Conservation (phyloP, 2,329 filamentous ascomycete species). For the Fusarium citri region DNA sequence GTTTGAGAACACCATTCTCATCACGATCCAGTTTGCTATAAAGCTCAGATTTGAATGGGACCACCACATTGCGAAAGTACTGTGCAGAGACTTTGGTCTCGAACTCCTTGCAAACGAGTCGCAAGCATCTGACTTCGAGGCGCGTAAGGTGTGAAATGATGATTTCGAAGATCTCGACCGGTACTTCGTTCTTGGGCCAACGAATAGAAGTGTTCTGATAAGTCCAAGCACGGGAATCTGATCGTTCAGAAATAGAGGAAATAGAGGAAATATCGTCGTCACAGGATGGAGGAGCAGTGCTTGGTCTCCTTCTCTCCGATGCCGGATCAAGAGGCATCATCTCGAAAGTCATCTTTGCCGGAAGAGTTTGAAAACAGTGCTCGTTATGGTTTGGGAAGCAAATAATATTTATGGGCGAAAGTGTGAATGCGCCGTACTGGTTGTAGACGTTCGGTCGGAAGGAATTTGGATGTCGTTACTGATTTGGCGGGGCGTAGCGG, state of each 20-base stretch:
- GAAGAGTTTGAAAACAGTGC: neutral
- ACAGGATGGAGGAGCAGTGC: constrained; percentile 37
- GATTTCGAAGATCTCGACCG: constrained; percentile 71
- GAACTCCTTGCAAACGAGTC: constrained; percentile 69
- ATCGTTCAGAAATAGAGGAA: constrained; percentile 1
- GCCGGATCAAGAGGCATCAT: neutral
- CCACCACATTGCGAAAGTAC: constrained; percentile 72
- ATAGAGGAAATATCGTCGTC: constrained; percentile 23
- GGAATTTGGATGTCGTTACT: constrained; percentile 28
- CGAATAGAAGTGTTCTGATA: neutral
- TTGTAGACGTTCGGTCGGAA: constrained; percentile 30
- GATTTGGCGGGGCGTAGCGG: constrained; percentile 30
- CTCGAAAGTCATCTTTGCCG: neutral
- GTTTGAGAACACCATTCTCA: constrained; percentile 37
- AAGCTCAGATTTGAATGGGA: constrained; percentile 73
- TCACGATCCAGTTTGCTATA: constrained; percentile 56
- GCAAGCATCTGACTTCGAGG: constrained; percentile 68
- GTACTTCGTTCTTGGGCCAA: constrained; percentile 57
- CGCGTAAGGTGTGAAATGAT: constrained; percentile 68
- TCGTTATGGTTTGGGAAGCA: neutral
- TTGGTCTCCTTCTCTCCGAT: constrained; percentile 19
- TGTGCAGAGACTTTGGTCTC: constrained; percentile 67
- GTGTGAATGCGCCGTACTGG: constrained; percentile 2
- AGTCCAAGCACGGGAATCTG: constrained; percentile 14
- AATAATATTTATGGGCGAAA: neutral